Evolutionary conservation across 805 yeast species (phyloP).

Genomic region (Metschnikowia picachoensis): DNA sequence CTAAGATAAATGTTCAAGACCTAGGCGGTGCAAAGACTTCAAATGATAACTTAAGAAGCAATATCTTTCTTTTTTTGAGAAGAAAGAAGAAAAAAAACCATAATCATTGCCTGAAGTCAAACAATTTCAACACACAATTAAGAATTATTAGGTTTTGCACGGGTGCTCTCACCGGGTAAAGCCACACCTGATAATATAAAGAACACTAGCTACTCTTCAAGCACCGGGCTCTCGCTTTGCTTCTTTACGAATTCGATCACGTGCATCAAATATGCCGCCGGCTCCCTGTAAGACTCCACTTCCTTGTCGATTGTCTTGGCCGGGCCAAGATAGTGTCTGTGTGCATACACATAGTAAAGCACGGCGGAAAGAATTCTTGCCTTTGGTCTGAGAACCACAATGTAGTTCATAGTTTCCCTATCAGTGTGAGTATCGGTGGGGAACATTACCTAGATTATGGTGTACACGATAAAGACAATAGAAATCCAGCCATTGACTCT

Average conservation of each 20-base stretch:
- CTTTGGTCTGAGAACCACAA: constrained; percentile 60
- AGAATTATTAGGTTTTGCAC: too few relatives aligned
- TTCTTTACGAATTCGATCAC: constrained; percentile 2
- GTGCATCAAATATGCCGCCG: neutral
- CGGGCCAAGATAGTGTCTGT: constrained; percentile 58
- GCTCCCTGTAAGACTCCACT: constrained; percentile 1
- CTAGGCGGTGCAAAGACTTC: too few relatives aligned
- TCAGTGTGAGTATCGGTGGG: constrained; percentile 46
- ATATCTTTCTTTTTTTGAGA: too few relatives aligned
- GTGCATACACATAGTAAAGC: constrained; percentile 52
- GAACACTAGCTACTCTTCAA: neutral
- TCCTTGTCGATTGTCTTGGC: constrained; percentile 23
- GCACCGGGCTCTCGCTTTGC: neutral
- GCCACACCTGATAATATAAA: too few relatives aligned
- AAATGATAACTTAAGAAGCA: too few relatives aligned
- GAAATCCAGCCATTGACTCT: constrained; percentile 45
- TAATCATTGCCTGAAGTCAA: too few relatives aligned
- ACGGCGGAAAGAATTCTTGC: constrained; percentile 51
- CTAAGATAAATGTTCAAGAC: too few relatives aligned
- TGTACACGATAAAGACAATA: constrained; percentile 47
- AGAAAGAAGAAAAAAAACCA: too few relatives aligned
- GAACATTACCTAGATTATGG: constrained; percentile 57
- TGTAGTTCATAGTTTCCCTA: constrained; percentile 60
- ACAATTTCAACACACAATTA: too few relatives aligned
- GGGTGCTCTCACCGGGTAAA: too few relatives aligned